Conservation (phyloP, 2,329 filamentous ascomycete genomes). For the Gaeumannomyces sp. region DNA sequence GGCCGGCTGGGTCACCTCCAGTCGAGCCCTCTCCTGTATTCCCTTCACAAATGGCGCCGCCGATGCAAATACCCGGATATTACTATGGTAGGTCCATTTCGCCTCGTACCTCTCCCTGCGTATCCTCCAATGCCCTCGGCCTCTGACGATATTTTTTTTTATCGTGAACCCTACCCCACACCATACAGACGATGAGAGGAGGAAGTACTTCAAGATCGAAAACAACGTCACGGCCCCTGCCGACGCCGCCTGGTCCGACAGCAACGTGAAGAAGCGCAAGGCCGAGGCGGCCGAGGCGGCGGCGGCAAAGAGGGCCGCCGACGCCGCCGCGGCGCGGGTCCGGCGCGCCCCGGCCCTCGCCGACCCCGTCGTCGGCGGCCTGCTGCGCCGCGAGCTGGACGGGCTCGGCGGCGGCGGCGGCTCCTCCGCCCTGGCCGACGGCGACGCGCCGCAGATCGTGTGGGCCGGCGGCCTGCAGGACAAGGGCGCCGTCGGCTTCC, state of each 20-base stretch:
- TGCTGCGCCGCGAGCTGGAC: constrained; percentile 26
- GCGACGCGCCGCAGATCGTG: constrained; percentile 2
- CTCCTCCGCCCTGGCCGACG: not conserved
- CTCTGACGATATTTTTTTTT: not conserved
- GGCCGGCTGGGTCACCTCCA: not conserved
- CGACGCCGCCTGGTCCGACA: constrained; percentile 47
- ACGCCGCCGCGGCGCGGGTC: constrained; percentile 15
- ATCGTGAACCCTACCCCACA: no score
- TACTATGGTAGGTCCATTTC: constrained; percentile 40
- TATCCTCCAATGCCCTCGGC: not conserved
- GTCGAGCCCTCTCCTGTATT: not conserved
- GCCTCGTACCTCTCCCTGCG: not conserved
- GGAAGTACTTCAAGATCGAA: constrained; percentile 63
- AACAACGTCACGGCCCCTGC: constrained; percentile 45
- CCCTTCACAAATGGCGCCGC: not conserved
- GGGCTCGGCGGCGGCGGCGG: constrained; percentile 17
- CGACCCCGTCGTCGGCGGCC: constrained; percentile 25
- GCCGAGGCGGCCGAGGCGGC: constrained; percentile 31
- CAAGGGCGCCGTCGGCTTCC: constrained; percentile 7
- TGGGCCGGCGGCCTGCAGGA: constrained; percentile 9
- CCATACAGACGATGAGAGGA: constrained; percentile 43
- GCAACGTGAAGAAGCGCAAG: constrained; percentile 51
- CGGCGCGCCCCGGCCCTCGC: constrained; percentile 25
- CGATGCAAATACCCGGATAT: constrained; percentile 41
- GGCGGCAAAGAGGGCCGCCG: not conserved